Evolutionary conservation across 1,139 yeast species (phyloP).

Genomic region (Torulaspora pretoriensis): DNA sequence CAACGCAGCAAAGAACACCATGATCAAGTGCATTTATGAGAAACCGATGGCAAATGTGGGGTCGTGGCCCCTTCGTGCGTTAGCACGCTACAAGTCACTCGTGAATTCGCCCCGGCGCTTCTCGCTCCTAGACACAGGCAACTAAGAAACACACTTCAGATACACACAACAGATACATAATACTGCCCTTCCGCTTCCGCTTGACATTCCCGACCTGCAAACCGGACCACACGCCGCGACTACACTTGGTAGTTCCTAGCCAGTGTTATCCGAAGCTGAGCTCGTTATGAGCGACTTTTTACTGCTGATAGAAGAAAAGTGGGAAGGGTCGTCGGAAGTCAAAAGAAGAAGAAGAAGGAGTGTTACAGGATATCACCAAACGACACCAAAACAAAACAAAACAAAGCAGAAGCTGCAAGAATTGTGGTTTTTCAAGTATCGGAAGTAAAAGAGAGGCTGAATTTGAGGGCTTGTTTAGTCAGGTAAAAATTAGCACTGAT

Average conservation of each 20-base stretch:
- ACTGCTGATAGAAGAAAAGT: not conserved
- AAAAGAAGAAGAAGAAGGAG: not conserved
- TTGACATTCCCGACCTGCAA: too few relatives aligned
- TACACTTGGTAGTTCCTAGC: not conserved
- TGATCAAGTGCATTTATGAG: too few relatives aligned
- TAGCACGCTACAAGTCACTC: too few relatives aligned
- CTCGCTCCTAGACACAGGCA: too few relatives aligned
- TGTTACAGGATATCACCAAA: slow-evolving; percentile 1
- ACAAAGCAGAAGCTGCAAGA: slow-evolving; percentile 2
- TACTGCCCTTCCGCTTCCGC: too few relatives aligned
- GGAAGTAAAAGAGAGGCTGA: not conserved
- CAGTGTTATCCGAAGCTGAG: not conserved
- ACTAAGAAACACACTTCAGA: too few relatives aligned
- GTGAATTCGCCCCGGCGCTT: too few relatives aligned
- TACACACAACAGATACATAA: too few relatives aligned
- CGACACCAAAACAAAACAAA: not conserved
- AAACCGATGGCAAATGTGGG: too few relatives aligned
- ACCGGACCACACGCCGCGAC: not conserved
- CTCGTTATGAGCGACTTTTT: slow-evolving; percentile 3
- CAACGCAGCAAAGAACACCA: too few relatives aligned
- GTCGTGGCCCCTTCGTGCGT: too few relatives aligned
- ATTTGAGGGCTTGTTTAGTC: not conserved
- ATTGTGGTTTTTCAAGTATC: not conserved
- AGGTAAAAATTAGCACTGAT: not conserved
- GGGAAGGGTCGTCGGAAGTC: not conserved